A percentile compares a stretch with the other conserved stretches of the same genome.
Evolutionary conservation across 2,329 filamentous ascomycete genomes (phyloP).

Genomic region (Cercospora sojina): DNA sequence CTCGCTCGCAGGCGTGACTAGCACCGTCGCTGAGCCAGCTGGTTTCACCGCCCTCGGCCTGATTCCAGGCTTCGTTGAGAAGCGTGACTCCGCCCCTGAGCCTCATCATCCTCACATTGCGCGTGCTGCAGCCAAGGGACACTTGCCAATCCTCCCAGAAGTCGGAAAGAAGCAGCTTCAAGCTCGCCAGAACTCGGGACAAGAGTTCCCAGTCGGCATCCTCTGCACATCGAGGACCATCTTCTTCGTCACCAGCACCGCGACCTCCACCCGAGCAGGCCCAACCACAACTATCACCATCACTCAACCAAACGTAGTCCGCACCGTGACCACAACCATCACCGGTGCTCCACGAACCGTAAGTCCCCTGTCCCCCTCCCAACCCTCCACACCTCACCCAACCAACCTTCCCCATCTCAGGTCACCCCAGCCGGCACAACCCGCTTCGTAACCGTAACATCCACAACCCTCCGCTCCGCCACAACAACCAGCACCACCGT

Average conservation of each 20-base stretch:
- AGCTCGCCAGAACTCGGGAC: slow-evolving; percentile 1
- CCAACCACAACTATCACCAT: not conserved
- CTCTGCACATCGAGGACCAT: slow-evolving; percentile 14
- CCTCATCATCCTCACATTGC: not conserved
- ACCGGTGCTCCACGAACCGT: not conserved
- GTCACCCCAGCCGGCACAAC: slow-evolving; percentile 12
- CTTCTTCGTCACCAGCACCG: slow-evolving; percentile 9
- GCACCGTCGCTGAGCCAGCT: not conserved
- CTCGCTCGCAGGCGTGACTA: slow-evolving; percentile 2
- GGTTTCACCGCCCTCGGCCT: slow-evolving; percentile 11
- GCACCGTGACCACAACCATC: slow-evolving; percentile 4
- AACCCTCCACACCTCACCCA: not conserved
- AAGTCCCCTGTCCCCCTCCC: not conserved
- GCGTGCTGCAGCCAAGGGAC: slow-evolving; percentile 1
- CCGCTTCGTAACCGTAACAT: slow-evolving; percentile 2
- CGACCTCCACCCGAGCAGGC: not conserved
- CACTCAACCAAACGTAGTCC: not conserved
- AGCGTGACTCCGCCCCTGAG: slow-evolving; percentile 6
- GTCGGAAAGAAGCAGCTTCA: not conserved
- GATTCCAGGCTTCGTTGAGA: slow-evolving; percentile 3
- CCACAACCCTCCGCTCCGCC: not conserved
- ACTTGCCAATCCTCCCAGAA: slow-evolving; percentile 1
- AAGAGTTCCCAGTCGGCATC: slow-evolving; percentile 7
- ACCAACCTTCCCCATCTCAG: not conserved
- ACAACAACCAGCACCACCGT: slow-evolving; percentile 10